Base-by-base conservation (phyloP, 1,139 yeast species). In the Chernovozyma sophiae-reginae region DNA sequence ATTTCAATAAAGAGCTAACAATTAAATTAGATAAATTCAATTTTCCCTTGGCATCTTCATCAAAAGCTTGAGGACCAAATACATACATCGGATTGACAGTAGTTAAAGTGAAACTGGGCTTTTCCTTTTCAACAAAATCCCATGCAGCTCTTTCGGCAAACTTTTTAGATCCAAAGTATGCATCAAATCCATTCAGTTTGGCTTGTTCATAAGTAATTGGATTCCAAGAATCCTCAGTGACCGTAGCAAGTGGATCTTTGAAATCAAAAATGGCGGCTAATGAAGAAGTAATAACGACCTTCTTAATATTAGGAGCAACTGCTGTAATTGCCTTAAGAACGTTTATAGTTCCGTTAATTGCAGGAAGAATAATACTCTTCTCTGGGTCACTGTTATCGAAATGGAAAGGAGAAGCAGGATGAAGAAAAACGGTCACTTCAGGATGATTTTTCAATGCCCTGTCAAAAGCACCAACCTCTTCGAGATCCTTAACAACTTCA, bases 251-350 rank as follows among this genome's bases (percentile, higher is more conserved):
- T 41, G 67, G 73, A 41, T 65, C 71, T 2, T 42, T 57, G 11
- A 62, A 52, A 42, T 2, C 37, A 37, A 43, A 45, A 12, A 43
- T 31, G 2, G 58, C 49, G 13, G 59, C 63, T 38, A 47, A 50
- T 1, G 81, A 72, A 0, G 82, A 76, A 1, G 83, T 78, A 18
- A 76, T 55, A 22, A 77, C 79, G 27, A 79, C 72, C 11, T 65
- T 62, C 35, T 61, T 68, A 31, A 78, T 72, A 32, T 72, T 68
- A 16, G 75, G 72, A 3, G 74, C 81, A 44, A 56, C 51, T 18
- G 59, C 49, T 44, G 63, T 57, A 34, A 72, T 62, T 0, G 69
- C 58, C 14, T 42, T 43, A 41, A 65, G 44, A 4, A 60, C 53
- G 16, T 56, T 51, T 27, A 41, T 45, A 20, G 65, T 60, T 10